These are phyloP conservation scores for Halophytophthora batemanensis DNA, from an alignment of 352 stramenopile genomes.

Conservation along the genomic window DNA sequence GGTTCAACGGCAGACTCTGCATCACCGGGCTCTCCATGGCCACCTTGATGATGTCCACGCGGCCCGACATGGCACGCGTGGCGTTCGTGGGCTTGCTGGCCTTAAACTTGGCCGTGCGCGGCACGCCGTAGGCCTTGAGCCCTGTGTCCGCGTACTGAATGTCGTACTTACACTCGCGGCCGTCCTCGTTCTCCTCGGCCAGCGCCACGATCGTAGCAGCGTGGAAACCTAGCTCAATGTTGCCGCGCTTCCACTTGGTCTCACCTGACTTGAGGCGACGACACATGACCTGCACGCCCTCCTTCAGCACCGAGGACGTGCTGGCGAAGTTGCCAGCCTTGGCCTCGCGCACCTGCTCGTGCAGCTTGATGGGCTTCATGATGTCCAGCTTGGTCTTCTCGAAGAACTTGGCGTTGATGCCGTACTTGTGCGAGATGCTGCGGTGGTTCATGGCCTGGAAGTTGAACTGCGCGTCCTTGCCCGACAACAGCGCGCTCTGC, in stretches of 20 bases:
- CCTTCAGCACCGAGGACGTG: slow-evolving; percentile 35
- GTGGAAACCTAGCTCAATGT: slow-evolving; percentile 76
- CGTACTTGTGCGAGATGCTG: slow-evolving; percentile 94
- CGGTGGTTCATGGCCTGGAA: slow-evolving; percentile 97
- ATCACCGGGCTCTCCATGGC: slow-evolving; percentile 80
- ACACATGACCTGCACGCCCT: slow-evolving; percentile 58
- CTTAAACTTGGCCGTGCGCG: slow-evolving; percentile 78
- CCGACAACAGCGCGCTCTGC: slow-evolving; percentile 93
- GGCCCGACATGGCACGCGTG: slow-evolving; percentile 73
- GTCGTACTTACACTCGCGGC: slow-evolving; percentile 76
- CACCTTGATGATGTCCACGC: slow-evolving; percentile 78
- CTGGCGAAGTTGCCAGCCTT: slow-evolving; percentile 44
- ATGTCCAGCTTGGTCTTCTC: slow-evolving; percentile 89
- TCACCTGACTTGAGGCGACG: slow-evolving; percentile 74
- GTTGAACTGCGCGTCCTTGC: slow-evolving; percentile 89
- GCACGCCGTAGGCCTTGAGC: slow-evolving; percentile 73
- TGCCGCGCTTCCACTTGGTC: slow-evolving; percentile 85
- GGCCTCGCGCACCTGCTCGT: slow-evolving; percentile 59
- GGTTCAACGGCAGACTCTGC: slow-evolving; percentile 79
- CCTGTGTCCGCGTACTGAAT: slow-evolving; percentile 86
- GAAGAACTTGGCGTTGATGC: slow-evolving; percentile 86
- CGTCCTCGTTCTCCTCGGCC: slow-evolving; percentile 59
- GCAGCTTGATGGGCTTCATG: slow-evolving; percentile 80
- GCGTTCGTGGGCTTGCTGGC: slow-evolving; percentile 55
- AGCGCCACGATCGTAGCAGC: slow-evolving; percentile 67